Conservation (phyloP, 2,329 filamentous ascomycete species). For the Apiospora sp. region DNA sequence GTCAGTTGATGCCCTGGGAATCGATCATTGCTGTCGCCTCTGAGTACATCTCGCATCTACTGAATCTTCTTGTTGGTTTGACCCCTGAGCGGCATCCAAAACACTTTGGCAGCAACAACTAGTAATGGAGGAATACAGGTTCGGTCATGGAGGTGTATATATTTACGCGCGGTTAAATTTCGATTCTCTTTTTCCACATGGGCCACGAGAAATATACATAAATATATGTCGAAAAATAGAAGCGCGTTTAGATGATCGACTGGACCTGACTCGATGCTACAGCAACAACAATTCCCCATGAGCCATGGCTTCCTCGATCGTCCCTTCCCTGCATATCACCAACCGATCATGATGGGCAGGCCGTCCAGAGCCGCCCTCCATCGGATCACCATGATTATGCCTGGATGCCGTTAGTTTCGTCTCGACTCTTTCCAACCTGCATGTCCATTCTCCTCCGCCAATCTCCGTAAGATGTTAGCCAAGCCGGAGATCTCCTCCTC, state of each 20-base stretch:
- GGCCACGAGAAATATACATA: not conserved
- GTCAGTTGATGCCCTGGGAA: no score
- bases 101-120: not conserved
- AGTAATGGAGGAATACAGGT: not conserved
- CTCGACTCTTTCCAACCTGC: not conserved
- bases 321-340: not conserved
- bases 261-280: not conserved
- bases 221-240: not conserved
- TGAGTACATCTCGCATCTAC: no score
- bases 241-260: not conserved
- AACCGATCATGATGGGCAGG: constrained; percentile 6
- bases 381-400: not conserved
- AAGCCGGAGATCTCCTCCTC: not conserved
- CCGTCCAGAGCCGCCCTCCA: not conserved
- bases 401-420: not conserved
- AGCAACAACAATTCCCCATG: not conserved
- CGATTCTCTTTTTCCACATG: no score
- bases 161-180: not conserved
- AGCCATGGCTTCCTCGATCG: not conserved
- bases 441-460: not conserved
- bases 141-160: not conserved
- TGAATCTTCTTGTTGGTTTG: no score
- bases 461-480: not conserved
- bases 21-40: no score
- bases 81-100: no score